Evolutionary conservation across 345 rosid genomes (phyloP), one percentile per base, ranked within the genome.

Genomic region (Pelargonium nanum): DNA sequence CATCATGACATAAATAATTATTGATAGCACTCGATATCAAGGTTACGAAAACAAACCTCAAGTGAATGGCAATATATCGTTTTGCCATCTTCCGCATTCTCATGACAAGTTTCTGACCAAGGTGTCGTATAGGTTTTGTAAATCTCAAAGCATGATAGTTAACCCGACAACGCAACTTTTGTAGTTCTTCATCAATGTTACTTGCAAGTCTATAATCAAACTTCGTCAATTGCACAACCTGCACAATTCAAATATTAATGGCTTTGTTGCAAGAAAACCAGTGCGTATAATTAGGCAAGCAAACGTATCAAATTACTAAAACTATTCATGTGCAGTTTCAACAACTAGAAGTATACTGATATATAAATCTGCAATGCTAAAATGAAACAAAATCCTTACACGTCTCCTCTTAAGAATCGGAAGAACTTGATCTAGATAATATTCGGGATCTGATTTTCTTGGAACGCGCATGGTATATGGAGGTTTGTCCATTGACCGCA

Each of bases 401-500:
- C 63, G 81, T 82, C 97, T 84, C 69, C 96, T 83, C 63, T 75
- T 53, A n/a, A 94, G 80, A 65, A 90, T 74, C 22, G 97, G 96
- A 65, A 88, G 83, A 56, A 90, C 96, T 87, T 94, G 99, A 71
- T 87, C 97, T 48, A 88, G 74, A 76, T 94, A 94, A 75, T 89
- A 94, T 69, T 90, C 97, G 10, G 95, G 91, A 25, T 85, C 75
- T 22, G 97, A 94, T 75, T 94, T 94, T 72, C 99, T 83, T 0
- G 99, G 99, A 32, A 94, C 97, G 55, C 99, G 96, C 85, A 83
- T 94, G 6, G 95, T 85, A 68, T 94, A 94, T 0, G 96, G 97
- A 75, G 96, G 97, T 71, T 86, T 94, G 68, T 90, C 97, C 97
- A 94, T 84, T 24, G 95, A 82, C 56, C 91, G 75, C 97, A 88